phyloP scores from a whole-genome alignment of 306 rosid species.

The Begonia loranthoides region DNA sequence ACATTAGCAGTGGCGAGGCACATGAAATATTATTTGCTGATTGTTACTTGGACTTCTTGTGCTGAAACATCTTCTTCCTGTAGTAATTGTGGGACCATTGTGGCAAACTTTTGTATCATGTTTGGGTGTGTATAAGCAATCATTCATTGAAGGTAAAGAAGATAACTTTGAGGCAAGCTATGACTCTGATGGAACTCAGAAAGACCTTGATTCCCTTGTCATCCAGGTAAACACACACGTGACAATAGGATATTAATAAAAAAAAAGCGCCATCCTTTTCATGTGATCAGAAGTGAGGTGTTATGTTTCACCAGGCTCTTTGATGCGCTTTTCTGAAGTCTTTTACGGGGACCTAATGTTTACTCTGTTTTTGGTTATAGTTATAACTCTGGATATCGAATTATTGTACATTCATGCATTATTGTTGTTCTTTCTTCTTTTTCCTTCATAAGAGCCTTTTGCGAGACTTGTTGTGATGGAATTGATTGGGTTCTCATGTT shows the following conservation, averaged over 20 bases:
- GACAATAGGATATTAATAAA: no score
- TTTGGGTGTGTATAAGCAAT: conserved; percentile 48
- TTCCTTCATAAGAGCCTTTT: no score
- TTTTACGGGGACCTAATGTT: no score
- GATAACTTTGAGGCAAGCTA: conserved; percentile 80
- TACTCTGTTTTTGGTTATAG: no score
- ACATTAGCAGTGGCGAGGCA: conserved; percentile 5
- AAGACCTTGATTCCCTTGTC: conserved; percentile 78
- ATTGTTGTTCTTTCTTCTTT: no score
- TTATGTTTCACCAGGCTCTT: no score
- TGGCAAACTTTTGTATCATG: conserved; percentile 84
- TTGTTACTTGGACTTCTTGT: conserved; percentile 11
- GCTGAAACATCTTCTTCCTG: conserved; percentile 12
- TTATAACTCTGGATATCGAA: no score
- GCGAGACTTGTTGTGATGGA: not conserved
- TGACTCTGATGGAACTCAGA: conserved; percentile 91
- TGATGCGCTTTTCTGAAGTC: no score
- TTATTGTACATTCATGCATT: no score
- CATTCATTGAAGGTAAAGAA: conserved; percentile 65
- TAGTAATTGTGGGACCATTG: conserved; percentile 63
- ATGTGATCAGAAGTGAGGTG: not conserved
- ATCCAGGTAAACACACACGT: conserved; percentile 45
- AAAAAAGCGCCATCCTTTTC: not conserved
- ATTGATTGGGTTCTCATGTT: conserved; percentile 7
- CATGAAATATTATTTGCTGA: conserved; percentile 7